Evolutionary conservation across 2,329 filamentous ascomycete genomes (phyloP), one percentile per base, ranked within the genome.

Genomic region (Phoma sp.): DNA sequence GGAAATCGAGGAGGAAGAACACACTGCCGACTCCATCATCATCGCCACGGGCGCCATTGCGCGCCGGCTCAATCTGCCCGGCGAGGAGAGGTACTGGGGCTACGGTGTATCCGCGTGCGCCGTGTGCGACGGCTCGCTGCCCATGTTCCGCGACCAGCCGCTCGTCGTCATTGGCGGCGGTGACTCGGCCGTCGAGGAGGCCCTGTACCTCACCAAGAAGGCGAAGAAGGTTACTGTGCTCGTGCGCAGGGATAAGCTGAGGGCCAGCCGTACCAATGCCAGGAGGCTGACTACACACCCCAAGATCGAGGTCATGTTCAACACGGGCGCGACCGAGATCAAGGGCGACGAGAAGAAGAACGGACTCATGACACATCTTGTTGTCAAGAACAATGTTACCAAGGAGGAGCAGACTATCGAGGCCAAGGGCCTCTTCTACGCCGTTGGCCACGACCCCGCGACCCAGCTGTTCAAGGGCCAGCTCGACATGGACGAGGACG

Each of bases 11-110:
- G 85, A 81, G 56, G 86, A 89, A 55, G 80, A 79, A 48, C 88
- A 92, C 81, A 99, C 95, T 4, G 92, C 95, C 53, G 93, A 98
- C 75, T 84, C 92, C 39, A 80, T 99, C 68, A 96, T 99, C 78
- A 87, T 99, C 63, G 96, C 95, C 33, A 99, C 95, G 0, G 95
- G 95, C 64, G 95, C 96, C 42, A 96, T 93, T 59, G 95, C 95
- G 29, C 84, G 91, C 63, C 86, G 96, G 60, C 81, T 99, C 49
- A 81, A 89, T 74, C 85, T 99, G 39, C 81, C 87, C 11, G 96
- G 95, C 48, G 95, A 99, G 81, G 90, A 96, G 49, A 90, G 88
- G 76, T 99, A 92, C 85, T 99, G 96, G 96, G 93, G 96, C 75
- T 95, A 90, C 75, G 95, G 95, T 65, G 92, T 99, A 73, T 95